phyloP scores from a whole-genome alignment of 169 alveolate genomes.

The Babesia divergens region DNA sequence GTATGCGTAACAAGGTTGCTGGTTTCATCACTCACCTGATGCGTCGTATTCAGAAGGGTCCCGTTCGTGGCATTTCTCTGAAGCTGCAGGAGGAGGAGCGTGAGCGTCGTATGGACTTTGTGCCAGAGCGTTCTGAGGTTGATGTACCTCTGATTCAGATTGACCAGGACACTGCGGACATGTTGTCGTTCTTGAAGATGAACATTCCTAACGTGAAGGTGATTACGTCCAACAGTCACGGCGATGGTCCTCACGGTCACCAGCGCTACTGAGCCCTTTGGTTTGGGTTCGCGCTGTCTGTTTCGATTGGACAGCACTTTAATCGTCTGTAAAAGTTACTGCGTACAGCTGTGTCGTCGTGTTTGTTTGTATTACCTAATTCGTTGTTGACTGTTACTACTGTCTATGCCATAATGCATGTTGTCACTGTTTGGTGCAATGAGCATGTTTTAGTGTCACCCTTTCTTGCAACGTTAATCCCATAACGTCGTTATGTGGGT shows the following conservation, averaged over 20 bases:
- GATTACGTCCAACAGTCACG: slow-evolving; percentile 51
- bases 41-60: slow-evolving; percentile 98
- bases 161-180: slow-evolving; percentile 87
- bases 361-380: not conserved
- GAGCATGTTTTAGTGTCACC: too few species aligned
- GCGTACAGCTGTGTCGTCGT: not conserved
- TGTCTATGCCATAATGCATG: too few species aligned
- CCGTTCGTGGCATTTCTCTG: slow-evolving; percentile 99
- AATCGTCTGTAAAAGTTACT: not conserved
- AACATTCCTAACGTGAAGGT: slow-evolving; percentile 78
- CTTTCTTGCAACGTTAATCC: too few species aligned
- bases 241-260: slow-evolving; percentile 18
- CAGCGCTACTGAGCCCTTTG: slow-evolving; percentile 18
- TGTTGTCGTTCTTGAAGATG: slow-evolving; percentile 81
- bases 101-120: slow-evolving; percentile 97
- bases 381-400: too few species aligned
- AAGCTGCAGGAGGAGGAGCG: slow-evolving; percentile 99
- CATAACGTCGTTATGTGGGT: too few species aligned
- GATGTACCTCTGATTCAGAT: slow-evolving; percentile 85
- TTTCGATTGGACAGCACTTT: not conserved
- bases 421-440: too few species aligned
- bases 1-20: slow-evolving; percentile 96
- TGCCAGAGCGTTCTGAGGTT: slow-evolving; percentile 92
- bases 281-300: not conserved
- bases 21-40: slow-evolving; percentile 94